Percentiles rank a stretch among this genome's conserved stretches.
Evolutionary conservation across 192 early-diverging fungal species (phyloP).

Genomic region (Linderina pennispora): DNA sequence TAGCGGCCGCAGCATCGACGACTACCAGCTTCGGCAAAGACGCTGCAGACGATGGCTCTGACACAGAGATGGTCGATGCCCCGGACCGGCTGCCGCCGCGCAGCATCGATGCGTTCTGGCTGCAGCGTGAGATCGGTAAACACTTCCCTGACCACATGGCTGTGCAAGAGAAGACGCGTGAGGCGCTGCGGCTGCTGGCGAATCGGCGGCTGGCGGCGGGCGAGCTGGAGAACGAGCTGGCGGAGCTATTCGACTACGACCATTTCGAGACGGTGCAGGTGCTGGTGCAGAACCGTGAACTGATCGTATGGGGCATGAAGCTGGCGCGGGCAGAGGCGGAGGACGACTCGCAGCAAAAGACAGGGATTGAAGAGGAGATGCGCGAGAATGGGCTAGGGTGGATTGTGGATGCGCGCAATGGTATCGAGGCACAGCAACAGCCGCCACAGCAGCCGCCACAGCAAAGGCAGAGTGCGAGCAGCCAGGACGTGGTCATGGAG

Average conservation of each 20-base stretch:
- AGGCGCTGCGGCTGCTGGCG: slow-evolving; percentile 66
- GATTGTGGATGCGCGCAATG: slow-evolving; percentile 68
- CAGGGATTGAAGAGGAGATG: slow-evolving; percentile 62
- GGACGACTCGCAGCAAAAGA: slow-evolving; percentile 45
- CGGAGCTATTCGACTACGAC: slow-evolving; percentile 93
- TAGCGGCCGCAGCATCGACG: slow-evolving; percentile 4
- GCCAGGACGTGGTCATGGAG: slow-evolving; percentile 23
- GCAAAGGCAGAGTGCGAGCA: too few species aligned
- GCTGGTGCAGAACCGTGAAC: slow-evolving; percentile 79
- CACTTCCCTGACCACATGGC: slow-evolving; percentile 78
- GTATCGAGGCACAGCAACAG: too few species aligned
- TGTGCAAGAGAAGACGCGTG: slow-evolving; percentile 83
- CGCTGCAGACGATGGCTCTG: slow-evolving; percentile 8
- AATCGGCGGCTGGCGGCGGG: slow-evolving; percentile 58
- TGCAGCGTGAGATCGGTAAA: slow-evolving; percentile 79
- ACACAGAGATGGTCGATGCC: too few species aligned
- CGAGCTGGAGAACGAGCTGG: slow-evolving; percentile 94
- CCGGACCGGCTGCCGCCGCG: slow-evolving; percentile 63
- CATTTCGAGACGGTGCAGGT: slow-evolving; percentile 93
- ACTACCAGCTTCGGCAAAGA: slow-evolving; percentile 12
- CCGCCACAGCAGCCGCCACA: too few species aligned
- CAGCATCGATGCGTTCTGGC: slow-evolving; percentile 96
- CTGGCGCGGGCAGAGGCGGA: slow-evolving; percentile 68
- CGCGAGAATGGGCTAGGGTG: slow-evolving; percentile 55
- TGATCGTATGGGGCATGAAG: slow-evolving; percentile 87